A percentile compares a stretch with the other conserved stretches of the same genome.
Evolutionary conservation across 805 yeast species (phyloP).

Genomic region (Saturnispora galanensis): DNA sequence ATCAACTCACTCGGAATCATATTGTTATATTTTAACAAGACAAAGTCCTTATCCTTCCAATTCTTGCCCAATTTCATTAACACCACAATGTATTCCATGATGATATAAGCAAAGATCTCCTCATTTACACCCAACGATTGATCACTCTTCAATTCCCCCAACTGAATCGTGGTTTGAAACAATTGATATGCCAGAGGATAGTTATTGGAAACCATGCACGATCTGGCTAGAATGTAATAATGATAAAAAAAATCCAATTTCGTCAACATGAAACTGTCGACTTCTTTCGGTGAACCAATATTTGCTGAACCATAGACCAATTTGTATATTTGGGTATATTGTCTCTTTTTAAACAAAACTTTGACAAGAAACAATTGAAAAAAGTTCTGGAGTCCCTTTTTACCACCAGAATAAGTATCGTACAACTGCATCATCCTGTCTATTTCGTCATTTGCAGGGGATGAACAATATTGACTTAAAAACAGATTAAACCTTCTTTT

Average conservation of each 20-base stretch:
- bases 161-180: conserved; percentile 15
- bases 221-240: conserved; percentile 13
- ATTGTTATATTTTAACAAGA: not conserved
- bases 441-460: conserved; percentile 5
- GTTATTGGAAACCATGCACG: conserved; percentile 13
- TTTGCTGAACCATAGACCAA: not conserved
- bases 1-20: not conserved
- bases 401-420: not conserved
- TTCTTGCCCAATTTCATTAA: conserved; percentile 6
- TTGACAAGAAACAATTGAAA: conserved; percentile 9
- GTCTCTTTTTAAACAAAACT: conserved; percentile 5
- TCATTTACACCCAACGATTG: not conserved
- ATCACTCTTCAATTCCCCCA: conserved; percentile 6
- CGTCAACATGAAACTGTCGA: conserved; percentile 12
- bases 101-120: conserved; percentile 6
- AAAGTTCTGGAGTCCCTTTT: not conserved
- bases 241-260: conserved; percentile 12
- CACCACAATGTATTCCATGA: conserved; percentile 14
- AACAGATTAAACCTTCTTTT: conserved; percentile 6
- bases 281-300: conserved; percentile 5
- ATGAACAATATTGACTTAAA: not conserved
- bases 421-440: conserved; percentile 1
- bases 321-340: conserved; percentile 5
- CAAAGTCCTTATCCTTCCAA: not conserved
- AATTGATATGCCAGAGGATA: conserved; percentile 15